A percentile compares a stretch with the other conserved stretches of the same genome.
These are phyloP conservation scores for Metschnikowia santaceciliae DNA, from an alignment of 805 yeast genomes.

Conservation along the genomic window DNA sequence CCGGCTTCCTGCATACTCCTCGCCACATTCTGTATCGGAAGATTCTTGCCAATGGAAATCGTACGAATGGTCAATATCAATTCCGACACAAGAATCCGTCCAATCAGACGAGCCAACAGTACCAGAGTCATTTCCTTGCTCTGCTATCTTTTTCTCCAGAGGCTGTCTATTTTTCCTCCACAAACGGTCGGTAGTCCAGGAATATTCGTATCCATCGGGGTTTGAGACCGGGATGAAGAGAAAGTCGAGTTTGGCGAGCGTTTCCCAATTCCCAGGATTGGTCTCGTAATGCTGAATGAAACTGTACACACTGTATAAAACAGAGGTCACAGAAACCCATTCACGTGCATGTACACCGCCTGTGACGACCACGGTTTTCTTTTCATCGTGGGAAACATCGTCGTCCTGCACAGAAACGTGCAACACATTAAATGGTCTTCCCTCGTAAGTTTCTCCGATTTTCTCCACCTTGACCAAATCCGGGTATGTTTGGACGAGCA, in stretches of 20 bases:
- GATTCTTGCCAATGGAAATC: conserved; percentile 67
- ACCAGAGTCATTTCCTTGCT: background rate
- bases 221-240: conserved; percentile 79
- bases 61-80: conserved; percentile 84
- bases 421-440: conserved; percentile 63
- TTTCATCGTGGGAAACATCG: conserved; percentile 28
- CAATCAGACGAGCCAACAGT: no score
- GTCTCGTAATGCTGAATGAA: conserved; percentile 28
- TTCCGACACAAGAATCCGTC: conserved; percentile 63
- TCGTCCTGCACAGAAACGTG: conserved; percentile 52
- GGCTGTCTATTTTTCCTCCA: conserved; percentile 87
- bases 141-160: conserved; percentile 22
- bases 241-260: conserved; percentile 60
- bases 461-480: conserved; percentile 57
- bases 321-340: conserved; percentile 77
- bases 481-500: conserved; percentile 59
- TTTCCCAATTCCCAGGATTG: conserved; percentile 39
- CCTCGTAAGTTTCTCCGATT: conserved; percentile 75
- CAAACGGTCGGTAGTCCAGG: conserved; percentile 76
- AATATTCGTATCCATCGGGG: conserved; percentile 85
- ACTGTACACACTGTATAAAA: conserved; percentile 49
- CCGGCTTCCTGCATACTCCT: conserved; percentile 72
- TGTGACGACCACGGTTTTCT: conserved; percentile 67
- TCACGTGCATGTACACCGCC: conserved; percentile 90
- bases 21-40: conserved; percentile 71